phyloP scores from a whole-genome alignment of 371 early-diverging fungal species.

The Actinomucor elegans region DNA sequence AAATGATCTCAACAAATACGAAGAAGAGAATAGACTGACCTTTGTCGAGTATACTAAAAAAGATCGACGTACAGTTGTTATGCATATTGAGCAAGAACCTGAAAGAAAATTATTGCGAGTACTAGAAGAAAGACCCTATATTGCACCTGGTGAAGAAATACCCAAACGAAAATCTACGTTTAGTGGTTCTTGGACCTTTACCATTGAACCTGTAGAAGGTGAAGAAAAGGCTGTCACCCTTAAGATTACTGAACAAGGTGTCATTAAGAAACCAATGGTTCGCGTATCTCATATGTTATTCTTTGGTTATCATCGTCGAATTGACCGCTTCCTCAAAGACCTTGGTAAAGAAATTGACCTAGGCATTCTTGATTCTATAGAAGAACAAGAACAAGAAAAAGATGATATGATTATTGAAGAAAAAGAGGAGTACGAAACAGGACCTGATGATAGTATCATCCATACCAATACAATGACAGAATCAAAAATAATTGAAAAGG shows the following conservation, averaged over 20 bases:
- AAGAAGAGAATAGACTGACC: constrained; percentile 12
- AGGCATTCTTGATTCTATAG: constrained; percentile 8
- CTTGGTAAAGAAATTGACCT: constrained; percentile 17
- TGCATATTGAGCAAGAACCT: constrained; percentile 35
- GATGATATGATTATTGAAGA: neutral
- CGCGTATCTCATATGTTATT: constrained; percentile 34
- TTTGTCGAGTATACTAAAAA: constrained; percentile 39
- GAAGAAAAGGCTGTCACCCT: constrained; percentile 13
- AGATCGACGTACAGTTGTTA: constrained; percentile 26
- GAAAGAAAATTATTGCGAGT: constrained; percentile 31
- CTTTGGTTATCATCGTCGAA: constrained; percentile 43
- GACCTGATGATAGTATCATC: constrained; percentile 20
- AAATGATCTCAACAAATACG: constrained; percentile 19
- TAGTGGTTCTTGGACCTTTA: constrained; percentile 34
- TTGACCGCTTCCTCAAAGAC: constrained; percentile 47
- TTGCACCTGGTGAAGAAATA: constrained; percentile 21
- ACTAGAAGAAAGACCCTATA: constrained; percentile 31
- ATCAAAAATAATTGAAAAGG: constrained; percentile 15
- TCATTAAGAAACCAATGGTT: constrained; percentile 43
- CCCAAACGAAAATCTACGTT: constrained; percentile 24
- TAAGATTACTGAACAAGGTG: constrained; percentile 46
- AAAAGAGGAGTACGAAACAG: constrained; percentile 12
- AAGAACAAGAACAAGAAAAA: constrained; percentile 6
- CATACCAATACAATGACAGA: constrained; percentile 3
- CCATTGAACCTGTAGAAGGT: constrained; percentile 20